A percentile compares a stretch with the other conserved stretches of the same genome.
Conservation (phyloP, 2,329 filamentous ascomycete species). For the Colletotrichum zoysiae region DNA sequence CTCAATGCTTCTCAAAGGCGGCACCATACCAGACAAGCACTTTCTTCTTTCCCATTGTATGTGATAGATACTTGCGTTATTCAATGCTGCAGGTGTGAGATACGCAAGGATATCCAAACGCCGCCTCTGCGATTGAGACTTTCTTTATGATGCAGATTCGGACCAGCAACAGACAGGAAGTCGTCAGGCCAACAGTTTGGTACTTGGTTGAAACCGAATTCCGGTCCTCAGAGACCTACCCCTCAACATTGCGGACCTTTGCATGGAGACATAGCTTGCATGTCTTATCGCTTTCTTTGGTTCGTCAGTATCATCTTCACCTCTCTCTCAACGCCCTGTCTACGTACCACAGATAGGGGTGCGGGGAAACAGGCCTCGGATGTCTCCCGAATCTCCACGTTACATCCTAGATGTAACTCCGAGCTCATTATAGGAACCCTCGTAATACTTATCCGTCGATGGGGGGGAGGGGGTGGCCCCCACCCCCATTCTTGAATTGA, state of each 20-base stretch:
- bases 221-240: neutral
- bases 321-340: neutral
- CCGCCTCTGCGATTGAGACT: neutral
- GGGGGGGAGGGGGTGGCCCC: neutral
- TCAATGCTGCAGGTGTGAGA: neutral
- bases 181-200: no score
- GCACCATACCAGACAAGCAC: conserved; percentile 44
- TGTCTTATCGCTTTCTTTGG: conserved; percentile 15
- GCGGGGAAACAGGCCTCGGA: neutral
- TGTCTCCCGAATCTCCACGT: neutral
- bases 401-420: neutral
- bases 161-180: neutral
- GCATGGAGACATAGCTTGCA: neutral
- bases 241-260: neutral
- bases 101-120: neutral
- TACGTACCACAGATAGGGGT: neutral
- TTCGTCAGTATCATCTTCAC: neutral
- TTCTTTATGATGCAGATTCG: neutral
- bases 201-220: neutral
- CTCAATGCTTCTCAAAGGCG: neutral
- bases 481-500: conserved; percentile 19
- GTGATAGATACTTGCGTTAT: neutral
- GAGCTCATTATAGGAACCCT: no score
- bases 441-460: neutral
- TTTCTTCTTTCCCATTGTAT: conserved; percentile 46